These are phyloP conservation scores for Daldinia vernicosa DNA, from an alignment of 495 filamentous ascomycete species.

Conservation along the genomic window DNA sequence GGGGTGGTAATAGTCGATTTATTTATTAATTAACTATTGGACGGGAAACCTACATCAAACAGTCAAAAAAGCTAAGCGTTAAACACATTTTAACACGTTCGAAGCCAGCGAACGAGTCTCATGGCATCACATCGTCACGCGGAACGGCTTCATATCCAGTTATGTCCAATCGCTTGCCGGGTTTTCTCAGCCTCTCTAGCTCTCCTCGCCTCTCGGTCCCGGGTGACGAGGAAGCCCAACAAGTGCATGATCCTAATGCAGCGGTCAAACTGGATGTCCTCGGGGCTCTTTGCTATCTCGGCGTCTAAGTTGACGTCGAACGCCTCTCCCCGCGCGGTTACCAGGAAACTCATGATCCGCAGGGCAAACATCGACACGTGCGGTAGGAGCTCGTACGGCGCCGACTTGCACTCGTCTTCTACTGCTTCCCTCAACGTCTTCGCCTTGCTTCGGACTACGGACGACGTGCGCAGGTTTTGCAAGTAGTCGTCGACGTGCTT, in stretches of 20 bases:
- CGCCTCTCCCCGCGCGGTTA: not conserved
- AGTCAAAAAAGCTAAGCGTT: not conserved
- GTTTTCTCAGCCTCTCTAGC: not conserved
- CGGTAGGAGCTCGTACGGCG: constrained; percentile 21
- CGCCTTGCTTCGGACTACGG: not conserved
- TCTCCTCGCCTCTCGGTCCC: constrained; percentile 8
- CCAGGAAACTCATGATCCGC: constrained; percentile 18
- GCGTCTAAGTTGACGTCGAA: constrained; percentile 13
- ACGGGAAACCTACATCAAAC: not conserved
- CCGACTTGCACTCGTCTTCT: not conserved
- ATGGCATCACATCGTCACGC: not conserved
- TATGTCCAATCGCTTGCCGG: not conserved
- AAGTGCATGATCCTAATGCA: constrained; percentile 19
- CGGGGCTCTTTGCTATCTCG: not conserved
- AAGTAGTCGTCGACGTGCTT: constrained; percentile 26
- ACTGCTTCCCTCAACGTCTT: constrained; percentile 7
- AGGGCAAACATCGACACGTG: constrained; percentile 25
- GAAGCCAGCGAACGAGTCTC: not conserved
- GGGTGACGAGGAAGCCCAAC: constrained; percentile 22
- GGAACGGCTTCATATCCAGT: constrained; percentile 8
- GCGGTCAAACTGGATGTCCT: constrained; percentile 16
- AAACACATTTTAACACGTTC: not conserved
- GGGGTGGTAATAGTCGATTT: not conserved
- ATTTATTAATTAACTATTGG: not conserved
- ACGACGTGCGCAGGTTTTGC: not conserved